Base-by-base conservation (phyloP, 108 stramenopile genomes). In the Ochromonas danica region DNA sequence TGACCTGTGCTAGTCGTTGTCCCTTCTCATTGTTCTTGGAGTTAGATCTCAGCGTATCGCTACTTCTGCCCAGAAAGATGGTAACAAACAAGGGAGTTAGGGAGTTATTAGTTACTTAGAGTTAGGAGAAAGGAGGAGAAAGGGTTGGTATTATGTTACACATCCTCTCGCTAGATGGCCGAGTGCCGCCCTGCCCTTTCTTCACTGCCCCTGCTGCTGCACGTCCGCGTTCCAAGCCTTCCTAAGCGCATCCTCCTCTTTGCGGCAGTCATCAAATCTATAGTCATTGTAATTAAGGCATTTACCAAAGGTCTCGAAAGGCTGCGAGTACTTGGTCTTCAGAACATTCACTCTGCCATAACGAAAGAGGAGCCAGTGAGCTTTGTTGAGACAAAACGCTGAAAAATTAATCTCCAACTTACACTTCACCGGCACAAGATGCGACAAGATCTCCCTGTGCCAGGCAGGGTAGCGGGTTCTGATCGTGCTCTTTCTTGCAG, bases 401-500 rank as follows among this genome's bases (percentile, higher is more conserved):
- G 35, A 67, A 67, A 10, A 67, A 36, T 28, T 14, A 22, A 36
- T 35, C 10, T 42, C 27, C 3, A 31, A 75, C 72, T 75, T 42
- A 75, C 72, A 75, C 72, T 28, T 75, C 38, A 33, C 3, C 25
- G 25, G 72, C 38, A 25, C 72, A 75, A 14, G 17, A n/a, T 3
- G 27, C 3, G 10, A 75, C 72, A 75, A 42, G 40, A 17, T 6
- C 36, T 33, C 72, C 72, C 31, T 75, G n/a, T 10, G 36, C 31
- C 28, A 42, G 22, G 31, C 72, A 75, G 33, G 40, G 39, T 40
- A 14, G 17, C 43, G 36, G 40, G 51, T 75, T 33, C 25, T 36
- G 14, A 41, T 60, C 35, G 10, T 6, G 27, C 25, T 39, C 72
- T 27, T 57, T 27, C n/a, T 39, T 75, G 72, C 72, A 75, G 14